Base-by-base conservation (phyloP, 2,329 filamentous ascomycete genomes). In the Claviceps fusiformis region DNA sequence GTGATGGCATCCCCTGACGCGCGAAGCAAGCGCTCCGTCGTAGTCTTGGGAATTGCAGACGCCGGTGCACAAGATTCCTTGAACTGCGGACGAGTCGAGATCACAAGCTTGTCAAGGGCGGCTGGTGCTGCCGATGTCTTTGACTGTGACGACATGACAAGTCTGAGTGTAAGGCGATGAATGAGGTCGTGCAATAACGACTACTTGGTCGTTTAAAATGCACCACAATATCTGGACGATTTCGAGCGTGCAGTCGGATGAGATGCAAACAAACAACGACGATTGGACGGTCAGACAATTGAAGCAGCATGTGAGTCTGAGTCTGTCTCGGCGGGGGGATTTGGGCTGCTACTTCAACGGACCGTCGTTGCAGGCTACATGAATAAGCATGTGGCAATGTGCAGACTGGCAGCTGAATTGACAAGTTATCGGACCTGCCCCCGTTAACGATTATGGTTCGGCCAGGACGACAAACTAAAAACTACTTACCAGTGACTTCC, bases 21-120 rank as follows among this genome's bases (percentile, higher is more conserved):
- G 46, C 64, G 60, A 15, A 62, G 62, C 6, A 71, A 59, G 1
- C 69, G 64, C 43, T 60, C 56, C 13, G 53, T 6, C 5, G 67
- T 65, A 5, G 67, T 71, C 19, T 52, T 61, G 6, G 67, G 68
- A 31, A 71, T 68, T 3, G 67, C 66, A 5, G 63, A 63, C 27
- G 65, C 57, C 1, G 67, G 56, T 2, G 66, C 64, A 52, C 67
- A 70, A 3, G 63, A 55, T 4, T 57, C 59, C 17, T 57, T 55
- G 19, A 55, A 54, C 39, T 62, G 60, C 53, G 58, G 60, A 24
- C 61, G 57, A 43, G 54, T 39, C 11, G 63, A 50, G 29, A 59
- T 53, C 29, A 58, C 62, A 33, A 61, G 51, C 57, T 69, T 66
- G 56, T 62, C 61, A 19, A 67, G 41, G 6, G 63, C 58, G 0